Evolutionary conservation across 345 rosid genomes (phyloP), one percentile per base, ranked within the genome.

Genomic region (Lepidium aucheri): DNA sequence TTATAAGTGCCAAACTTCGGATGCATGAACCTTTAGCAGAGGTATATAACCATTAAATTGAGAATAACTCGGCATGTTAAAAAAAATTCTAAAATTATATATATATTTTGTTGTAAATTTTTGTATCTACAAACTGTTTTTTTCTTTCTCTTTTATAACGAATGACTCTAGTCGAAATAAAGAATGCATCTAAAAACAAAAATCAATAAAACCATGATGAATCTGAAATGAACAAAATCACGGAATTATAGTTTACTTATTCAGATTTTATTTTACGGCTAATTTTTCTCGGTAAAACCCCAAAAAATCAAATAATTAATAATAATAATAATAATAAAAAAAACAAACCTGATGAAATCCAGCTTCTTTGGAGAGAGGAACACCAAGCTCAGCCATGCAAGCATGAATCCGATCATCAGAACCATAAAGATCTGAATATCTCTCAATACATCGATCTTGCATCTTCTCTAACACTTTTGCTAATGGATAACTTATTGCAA

Each of bases 381-480:
- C 94, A 8, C 94, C 96, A 47, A 91, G 84, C 85, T 91, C 96
- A 0, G 96, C 74, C 91, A 86, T 79, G 46, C 97, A 91, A 54
- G 94, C 97, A 24, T 86, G 91, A 45, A 91, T 65, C 69, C 96
- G 78, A 46, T 86, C 94, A 68, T 85, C 96, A 0, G 91, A 85
- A 1, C 96, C 96, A 36, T 91, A 88, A 1, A 91, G 70, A 3
- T 43, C 30, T 0, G 91, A 76, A 41, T 91, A 86, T 49, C 88
- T 79, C 43, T 73, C 73, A 12, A 88, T 70, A 33, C 94, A 88
- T 4, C 77, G 50, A 53, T 91, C 97, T 49, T 85, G 96, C 68
- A 82, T 72, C 54, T 57, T 81, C 55, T 69, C 81, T 9, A 88
- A 67, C 5, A 69, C 81, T 47, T 69, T 77, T 0, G 96, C 97